phyloP scores from a whole-genome alignment of 192 early-diverging fungal species.

The Fimicolochytrium jonesii region DNA sequence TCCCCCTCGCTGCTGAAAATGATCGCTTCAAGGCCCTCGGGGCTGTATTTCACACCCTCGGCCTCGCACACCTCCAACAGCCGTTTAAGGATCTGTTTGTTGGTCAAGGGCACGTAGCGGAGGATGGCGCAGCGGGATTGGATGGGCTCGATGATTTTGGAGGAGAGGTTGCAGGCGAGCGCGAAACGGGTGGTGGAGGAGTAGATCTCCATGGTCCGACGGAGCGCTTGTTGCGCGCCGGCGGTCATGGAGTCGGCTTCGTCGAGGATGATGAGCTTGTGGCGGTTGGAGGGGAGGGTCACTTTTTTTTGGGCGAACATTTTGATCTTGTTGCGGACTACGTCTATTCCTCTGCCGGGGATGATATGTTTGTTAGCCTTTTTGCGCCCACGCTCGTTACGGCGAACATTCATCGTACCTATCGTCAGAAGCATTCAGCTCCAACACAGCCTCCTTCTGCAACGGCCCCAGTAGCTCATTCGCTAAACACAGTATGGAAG shows the following conservation, averaged over 20 bases:
- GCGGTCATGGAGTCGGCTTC: constrained; percentile 99
- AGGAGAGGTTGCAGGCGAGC: constrained; percentile 91
- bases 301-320: constrained; percentile 99
- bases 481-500: constrained; percentile 88
- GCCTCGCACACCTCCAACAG: constrained; percentile 76
- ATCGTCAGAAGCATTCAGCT: constrained; percentile 98
- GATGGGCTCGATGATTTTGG: constrained; percentile 98
- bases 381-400: neutral
- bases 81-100: constrained; percentile 74
- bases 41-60: constrained; percentile 81
- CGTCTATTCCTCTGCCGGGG: constrained; percentile 85
- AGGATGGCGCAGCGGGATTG: constrained; percentile 93
- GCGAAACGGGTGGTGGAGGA: constrained; percentile 94
- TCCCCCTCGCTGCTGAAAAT: constrained; percentile 97
- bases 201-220: constrained; percentile 98
- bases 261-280: constrained; percentile 82
- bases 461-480: constrained; percentile 78
- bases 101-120: constrained; percentile 74
- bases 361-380: neutral
- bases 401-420: constrained; percentile 43
- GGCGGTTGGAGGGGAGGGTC: constrained; percentile 75
- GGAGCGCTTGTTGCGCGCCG: constrained; percentile 94
- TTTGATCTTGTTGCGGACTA: constrained; percentile 95
- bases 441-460: constrained; percentile 91
- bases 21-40: constrained; percentile 87